These are phyloP conservation scores for Ziziphus jujuba DNA, from an alignment of 306 rosid species.

Conservation along the genomic window DNA sequence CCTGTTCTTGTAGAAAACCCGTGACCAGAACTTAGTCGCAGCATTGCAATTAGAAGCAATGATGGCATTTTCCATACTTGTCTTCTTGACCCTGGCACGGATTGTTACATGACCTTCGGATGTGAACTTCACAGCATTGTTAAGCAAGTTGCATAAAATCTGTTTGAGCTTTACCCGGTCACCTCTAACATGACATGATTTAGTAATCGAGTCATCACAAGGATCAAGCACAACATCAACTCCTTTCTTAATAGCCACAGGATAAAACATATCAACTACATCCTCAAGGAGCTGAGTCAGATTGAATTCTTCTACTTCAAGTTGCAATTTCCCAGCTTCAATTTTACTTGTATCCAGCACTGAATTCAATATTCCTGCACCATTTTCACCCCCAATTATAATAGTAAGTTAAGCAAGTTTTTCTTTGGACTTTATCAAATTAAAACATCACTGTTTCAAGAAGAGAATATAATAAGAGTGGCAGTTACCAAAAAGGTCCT, in stretches of 20 bases:
- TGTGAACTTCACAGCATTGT: constrained; percentile 85
- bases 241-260: constrained; percentile 57
- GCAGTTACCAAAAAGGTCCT: constrained; percentile 62
- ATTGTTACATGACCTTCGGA: constrained; percentile 60
- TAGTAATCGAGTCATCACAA: constrained; percentile 52
- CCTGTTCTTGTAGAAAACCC: constrained; percentile 38
- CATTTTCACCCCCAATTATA: background rate
- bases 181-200: constrained; percentile 53
- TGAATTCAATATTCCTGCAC: constrained; percentile 65
- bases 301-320: constrained; percentile 80
- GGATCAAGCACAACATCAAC: constrained; percentile 76
- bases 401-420: background rate
- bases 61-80: constrained; percentile 40
- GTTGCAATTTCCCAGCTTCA: constrained; percentile 78
- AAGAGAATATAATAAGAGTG: background rate
- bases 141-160: constrained; percentile 61
- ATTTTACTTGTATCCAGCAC: constrained; percentile 81
- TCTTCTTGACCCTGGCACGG: constrained; percentile 60
- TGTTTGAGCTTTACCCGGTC: constrained; percentile 82
- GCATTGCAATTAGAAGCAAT: constrained; percentile 25
- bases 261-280: constrained; percentile 65
- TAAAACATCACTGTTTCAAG: background rate
- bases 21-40: constrained; percentile 21
- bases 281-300: constrained; percentile 59
- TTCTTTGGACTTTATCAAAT: background rate